These are phyloP conservation scores for Fragaria ananassa DNA, from an alignment of 306 rosid genomes.

Conservation along the genomic window DNA sequence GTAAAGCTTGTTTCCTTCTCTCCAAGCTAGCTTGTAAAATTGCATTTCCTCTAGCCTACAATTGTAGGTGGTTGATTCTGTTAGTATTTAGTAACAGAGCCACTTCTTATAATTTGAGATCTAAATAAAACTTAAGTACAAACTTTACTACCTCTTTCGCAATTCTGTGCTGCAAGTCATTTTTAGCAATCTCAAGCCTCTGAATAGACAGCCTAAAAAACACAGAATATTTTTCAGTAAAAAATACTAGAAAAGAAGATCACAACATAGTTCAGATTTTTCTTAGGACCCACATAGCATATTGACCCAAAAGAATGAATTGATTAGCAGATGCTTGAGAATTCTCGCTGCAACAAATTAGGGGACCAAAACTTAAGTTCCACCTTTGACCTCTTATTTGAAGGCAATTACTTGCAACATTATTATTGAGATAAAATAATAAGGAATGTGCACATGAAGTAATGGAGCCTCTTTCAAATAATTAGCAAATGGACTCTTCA, in stretches of 20 bases:
- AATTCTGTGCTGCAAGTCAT: slow-evolving; percentile 85
- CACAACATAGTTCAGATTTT: neutral
- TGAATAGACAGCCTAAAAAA: slow-evolving; percentile 87
- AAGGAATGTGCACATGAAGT: neutral
- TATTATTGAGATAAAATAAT: neutral
- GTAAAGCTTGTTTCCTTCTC: slow-evolving; percentile 99
- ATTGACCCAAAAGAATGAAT: neutral
- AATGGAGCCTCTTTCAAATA: neutral
- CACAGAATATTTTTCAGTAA: slow-evolving; percentile 14
- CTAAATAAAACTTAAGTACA: slow-evolving; percentile 16
- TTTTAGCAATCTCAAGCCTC: slow-evolving; percentile 92
- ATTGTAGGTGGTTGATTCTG: slow-evolving; percentile 20
- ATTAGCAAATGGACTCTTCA: neutral
- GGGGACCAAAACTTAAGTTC: neutral
- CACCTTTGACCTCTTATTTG: neutral
- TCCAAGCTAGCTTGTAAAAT: slow-evolving; percentile 98
- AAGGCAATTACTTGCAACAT: neutral
- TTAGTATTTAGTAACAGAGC: slow-evolving; percentile 5
- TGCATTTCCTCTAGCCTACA: slow-evolving; percentile 97
- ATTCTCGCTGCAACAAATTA: slow-evolving; percentile 2
- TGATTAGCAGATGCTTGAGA: neutral
- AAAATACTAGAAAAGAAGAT: neutral
- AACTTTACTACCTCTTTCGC: slow-evolving; percentile 81
- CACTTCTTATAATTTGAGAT: slow-evolving; percentile 14
- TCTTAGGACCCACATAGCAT: neutral